Base-by-base conservation (phyloP, 2,329 filamentous ascomycete genomes). In the Beauveria asiatica region DNA sequence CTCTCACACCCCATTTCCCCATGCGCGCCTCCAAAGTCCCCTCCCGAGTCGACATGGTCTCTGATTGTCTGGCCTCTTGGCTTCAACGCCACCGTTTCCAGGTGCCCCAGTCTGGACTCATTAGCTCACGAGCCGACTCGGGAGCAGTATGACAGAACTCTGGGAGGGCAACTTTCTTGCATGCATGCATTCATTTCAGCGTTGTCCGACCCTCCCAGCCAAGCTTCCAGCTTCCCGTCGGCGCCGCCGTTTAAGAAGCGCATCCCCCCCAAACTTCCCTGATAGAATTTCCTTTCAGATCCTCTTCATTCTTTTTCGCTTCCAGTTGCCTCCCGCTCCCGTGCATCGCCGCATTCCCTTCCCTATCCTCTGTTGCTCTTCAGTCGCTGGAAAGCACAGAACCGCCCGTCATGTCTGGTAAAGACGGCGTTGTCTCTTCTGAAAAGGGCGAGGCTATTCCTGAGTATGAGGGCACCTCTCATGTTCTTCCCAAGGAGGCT, bases 391-490 rank as follows among this genome's bases (percentile, higher is more conserved):
- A 11, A 25, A 44, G 48, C 46, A 44, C 51, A 50, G 53, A 46
- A 19, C 23, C 23, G n/a, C 23, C 48, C 39, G 46, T 19, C 59
- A 61, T 61, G 59, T 61, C 59, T 57, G 46, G 42, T 25, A 61
- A 61, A 57, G 59, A 61, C 59, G 59, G 53, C 41, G 53, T 61
- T 9, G 17, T 61, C 44, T 39, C 59, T 41, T 25, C 62, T 44
- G 65, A 67, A 23, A 67, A 67, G 64, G 60, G 59, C 49, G 41
- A 54, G 21, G 27, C 53, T 27, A 45, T 63, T 25, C 37, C 59
- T 13, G 53, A 61, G 37, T 49, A 62, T 37, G 57, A 48, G 37
- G 50, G 61, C n/a, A 59, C 55, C 27, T 51, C 61, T 8, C 51
- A 58, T 6, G 56, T 59, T 8, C 37, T 62, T 30, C 56, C 61